Evolutionary conservation across 164 flowering plant genomes (phyloP).

Genomic region (Paratinospora sagittata): DNA sequence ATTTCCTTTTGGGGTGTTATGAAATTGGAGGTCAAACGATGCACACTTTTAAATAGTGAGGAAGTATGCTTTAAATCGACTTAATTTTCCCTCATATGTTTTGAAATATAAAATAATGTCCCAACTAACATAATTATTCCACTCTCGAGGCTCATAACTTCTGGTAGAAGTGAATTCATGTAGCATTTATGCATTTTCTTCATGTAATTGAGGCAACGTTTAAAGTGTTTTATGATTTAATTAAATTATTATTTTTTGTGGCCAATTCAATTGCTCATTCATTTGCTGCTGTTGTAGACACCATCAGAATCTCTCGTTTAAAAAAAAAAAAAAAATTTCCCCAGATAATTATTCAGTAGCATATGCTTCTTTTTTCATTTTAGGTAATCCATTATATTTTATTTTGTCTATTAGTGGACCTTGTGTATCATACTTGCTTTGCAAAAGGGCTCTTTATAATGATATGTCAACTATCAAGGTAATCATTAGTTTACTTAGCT

Average conservation of each 20-base stretch:
- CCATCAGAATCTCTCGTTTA: background rate
- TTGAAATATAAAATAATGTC: no score
- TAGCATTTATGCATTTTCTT: background rate
- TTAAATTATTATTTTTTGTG: background rate
- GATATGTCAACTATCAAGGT: slow-evolving; percentile 99
- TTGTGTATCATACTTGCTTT: slow-evolving; percentile 87
- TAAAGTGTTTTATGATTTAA: background rate
- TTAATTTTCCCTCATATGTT: no score
- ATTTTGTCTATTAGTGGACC: slow-evolving; percentile 54
- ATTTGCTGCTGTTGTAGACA: no score
- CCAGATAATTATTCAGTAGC: background rate
- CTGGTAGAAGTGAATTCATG: no score
- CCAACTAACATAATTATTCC: no score
- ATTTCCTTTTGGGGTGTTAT: no score
- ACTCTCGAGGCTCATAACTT: no score
- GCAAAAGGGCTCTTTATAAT: slow-evolving; percentile 88
- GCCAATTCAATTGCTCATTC: no score
- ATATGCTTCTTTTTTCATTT: background rate
- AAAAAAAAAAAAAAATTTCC: no score
- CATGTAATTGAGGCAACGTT: background rate
- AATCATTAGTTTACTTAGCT: slow-evolving; percentile 11
- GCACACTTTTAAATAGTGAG: no score
- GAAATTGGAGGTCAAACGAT: no score
- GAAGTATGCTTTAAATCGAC: no score
- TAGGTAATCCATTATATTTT: background rate